Evolutionary conservation across 2,329 filamentous ascomycete genomes (phyloP), one percentile per base, ranked within the genome.

Genomic region (Alternaria triticimaculans): DNA sequence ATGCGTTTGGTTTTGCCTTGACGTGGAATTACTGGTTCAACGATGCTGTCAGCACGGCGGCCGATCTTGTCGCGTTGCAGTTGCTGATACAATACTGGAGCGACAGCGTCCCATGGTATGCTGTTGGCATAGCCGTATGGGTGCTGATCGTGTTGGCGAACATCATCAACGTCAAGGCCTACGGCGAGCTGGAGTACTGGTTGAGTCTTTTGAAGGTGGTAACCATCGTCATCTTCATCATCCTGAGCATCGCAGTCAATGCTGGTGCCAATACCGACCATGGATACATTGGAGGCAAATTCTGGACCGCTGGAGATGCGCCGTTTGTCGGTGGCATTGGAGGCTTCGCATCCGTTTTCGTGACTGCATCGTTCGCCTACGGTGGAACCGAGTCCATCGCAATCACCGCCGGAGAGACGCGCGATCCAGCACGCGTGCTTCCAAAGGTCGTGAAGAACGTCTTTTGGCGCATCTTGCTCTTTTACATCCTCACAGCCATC

Each of bases 381-480:
- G 87, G 89, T 6, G 91, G 91, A 11, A 93, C 91, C 1, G 91
- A 94, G 76, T 84, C 93, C 11, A 90, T 93, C 53, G 92, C 91
- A 57, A 86, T 94, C 14, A 91, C 91, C 4, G 91, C 92, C 2
- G 92, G 91, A 30, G 92, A 94, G 78, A 92, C 91, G 1, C 88
- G 87, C n/a, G 93, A 93, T 74, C 92, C 92, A 4, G 87, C 90
- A 62, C 92, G 96, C 76, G 92, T 91, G 1, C 85, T 97, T 0
- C 94, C 94, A 0, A 93, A 89, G 0, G 94, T 94, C 12, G 89
- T 96, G 73, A 97, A 96, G 82, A 94, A 97, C 78, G 93, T 97
- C 21, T 97, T 97, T 80, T 83, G 82, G 82, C 80, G 82, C 44
- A 82, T 84, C 44, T 30, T 76, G 21, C 56, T 77, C 23, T 83